Base-by-base conservation (phyloP, 2,329 filamentous ascomycete species). In the Herpotrichia juniperi region DNA sequence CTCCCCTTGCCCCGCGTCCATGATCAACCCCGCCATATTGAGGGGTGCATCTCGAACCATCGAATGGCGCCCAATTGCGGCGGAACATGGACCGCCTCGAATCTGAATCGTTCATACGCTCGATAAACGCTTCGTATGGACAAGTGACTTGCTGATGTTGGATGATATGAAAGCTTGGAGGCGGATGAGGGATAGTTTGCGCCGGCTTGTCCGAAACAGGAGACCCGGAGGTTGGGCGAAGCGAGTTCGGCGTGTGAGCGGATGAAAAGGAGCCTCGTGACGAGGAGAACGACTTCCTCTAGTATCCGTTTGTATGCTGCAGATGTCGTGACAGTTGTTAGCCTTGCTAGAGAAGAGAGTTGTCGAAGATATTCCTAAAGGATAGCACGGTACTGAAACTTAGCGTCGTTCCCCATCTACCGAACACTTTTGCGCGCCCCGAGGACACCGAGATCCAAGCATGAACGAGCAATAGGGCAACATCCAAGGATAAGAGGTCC, bases 1-100 rank as follows among this genome's bases (percentile, higher is more conserved):
- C 31, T 58, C 59, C 61, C 63, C 63, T 53, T 49, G 55, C 59
- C 62, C 61, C 64, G 55, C 62, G 48, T 54, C 54, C 54, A 58
- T 59, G 52, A 56, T 51, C 59, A 50, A 35, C 47, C 57, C 52
- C 48, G 26, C 51, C 43, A 50, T 45, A 17, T 42, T 54, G 28
- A 44, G 39, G 48, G 47, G 46, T 40, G 42, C 53, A 59, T 53
- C 50, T 37, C 16, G 40, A 53, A 42, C 40, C 22, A 51, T 24
- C 34, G 21, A 46, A 24, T 25, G 17, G 25, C 12, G 43, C 28
- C 35, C 40, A 30, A 42, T 34, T 24, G 4, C 40, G 35, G 32
- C 37, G 17, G 32, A 51, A 28, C 34, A 40, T 51, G 44, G 39
- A 44, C 47, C 53, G 39, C n/a, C 5, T 34, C 11, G 39, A 44